phyloP scores from a whole-genome alignment of 306 rosid genomes.

The Ceratonia siliqua region DNA sequence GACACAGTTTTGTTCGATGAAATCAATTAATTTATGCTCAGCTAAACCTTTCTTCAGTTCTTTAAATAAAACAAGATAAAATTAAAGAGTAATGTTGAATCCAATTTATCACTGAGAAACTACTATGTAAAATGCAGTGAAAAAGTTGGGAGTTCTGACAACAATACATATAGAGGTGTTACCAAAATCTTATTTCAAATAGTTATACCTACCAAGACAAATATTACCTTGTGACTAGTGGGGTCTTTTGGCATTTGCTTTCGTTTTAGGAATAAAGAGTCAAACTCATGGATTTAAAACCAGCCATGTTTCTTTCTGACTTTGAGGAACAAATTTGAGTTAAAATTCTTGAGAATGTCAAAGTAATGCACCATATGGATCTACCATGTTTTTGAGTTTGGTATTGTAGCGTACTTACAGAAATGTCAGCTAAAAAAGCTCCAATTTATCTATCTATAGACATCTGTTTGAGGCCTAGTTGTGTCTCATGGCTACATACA shows the following conservation, averaged over 20 bases:
- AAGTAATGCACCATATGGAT: not conserved
- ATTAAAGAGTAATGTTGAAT: not conserved
- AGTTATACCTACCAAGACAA: not conserved
- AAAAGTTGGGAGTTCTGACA: not conserved
- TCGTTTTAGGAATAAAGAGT: not conserved
- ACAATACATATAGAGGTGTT: not conserved
- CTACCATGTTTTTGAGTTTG: slow-evolving; percentile 9
- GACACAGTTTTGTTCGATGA: slow-evolving; percentile 8
- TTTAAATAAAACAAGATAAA: not conserved
- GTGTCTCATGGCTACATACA: slow-evolving; percentile 3
- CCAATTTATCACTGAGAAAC: not conserved
- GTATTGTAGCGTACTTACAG: not conserved
- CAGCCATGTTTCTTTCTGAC: not conserved
- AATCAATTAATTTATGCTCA: not conserved
- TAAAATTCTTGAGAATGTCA: not conserved
- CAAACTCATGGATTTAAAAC: not conserved
- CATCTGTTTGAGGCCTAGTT: not conserved
- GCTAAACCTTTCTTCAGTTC: slow-evolving; percentile 7
- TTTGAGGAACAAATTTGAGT: not conserved
- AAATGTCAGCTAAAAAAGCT: not conserved
- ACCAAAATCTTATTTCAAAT: not conserved
- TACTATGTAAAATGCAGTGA: not conserved
- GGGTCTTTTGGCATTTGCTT: not conserved
- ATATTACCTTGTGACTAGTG: not conserved
- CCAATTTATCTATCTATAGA: slow-evolving; percentile 12